These are phyloP conservation scores for Clarireedia monteithiana DNA, from an alignment of 2,329 filamentous ascomycete species.

Conservation along the genomic window DNA sequence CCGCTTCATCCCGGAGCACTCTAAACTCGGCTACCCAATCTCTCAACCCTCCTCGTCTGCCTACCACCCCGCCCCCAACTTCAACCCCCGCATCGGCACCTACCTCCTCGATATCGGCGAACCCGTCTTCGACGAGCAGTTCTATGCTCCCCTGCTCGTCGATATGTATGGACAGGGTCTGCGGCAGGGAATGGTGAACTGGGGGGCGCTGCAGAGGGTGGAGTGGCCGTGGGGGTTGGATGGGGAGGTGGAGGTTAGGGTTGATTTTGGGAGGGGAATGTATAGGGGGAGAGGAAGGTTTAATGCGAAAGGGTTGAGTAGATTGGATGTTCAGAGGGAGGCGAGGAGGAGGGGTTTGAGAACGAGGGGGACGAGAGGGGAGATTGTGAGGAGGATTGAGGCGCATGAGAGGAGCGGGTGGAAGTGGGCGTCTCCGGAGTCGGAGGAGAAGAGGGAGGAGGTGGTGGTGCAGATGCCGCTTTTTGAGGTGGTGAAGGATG, in stretches of 20 bases:
- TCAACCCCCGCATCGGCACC: neutral
- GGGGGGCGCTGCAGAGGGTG: neutral
- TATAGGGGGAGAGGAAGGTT: neutral
- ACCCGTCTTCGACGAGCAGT: neutral
- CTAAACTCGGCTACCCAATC: no score
- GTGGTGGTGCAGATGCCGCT: neutral
- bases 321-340: constrained; percentile 1
- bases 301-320: neutral
- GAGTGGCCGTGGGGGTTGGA: constrained; percentile 6
- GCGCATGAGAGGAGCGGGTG: neutral
- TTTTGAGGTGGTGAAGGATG: neutral
- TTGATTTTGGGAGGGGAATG: neutral
- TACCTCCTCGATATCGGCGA: constrained; percentile 7
- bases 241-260: neutral
- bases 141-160: neutral
- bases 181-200: neutral
- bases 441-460: neutral
- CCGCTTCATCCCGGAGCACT: no score
- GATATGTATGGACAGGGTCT: neutral
- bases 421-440: neutral
- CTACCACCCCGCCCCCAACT: neutral
- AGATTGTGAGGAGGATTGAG: neutral
- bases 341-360: neutral
- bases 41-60: no score
- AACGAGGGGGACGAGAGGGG: neutral